Conservation (phyloP, 2,329 filamentous ascomycete genomes). For the Aspergillus fumigatus region DNA sequence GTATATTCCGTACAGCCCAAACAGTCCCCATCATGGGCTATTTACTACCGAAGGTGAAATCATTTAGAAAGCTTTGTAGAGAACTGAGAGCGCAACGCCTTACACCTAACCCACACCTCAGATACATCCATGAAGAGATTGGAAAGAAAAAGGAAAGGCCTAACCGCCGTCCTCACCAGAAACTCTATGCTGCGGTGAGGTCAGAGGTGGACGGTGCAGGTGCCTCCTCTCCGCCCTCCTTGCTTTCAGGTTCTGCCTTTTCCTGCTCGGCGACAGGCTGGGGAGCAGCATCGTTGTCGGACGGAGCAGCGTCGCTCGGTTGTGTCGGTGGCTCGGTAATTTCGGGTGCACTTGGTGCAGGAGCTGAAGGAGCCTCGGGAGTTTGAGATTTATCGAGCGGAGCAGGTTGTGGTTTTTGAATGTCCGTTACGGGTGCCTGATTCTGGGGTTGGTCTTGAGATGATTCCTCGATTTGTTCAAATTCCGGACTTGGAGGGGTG, state of each 20-base stretch:
- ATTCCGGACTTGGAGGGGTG: neutral
- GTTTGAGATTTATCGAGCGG: neutral
- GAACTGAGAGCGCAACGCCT: neutral
- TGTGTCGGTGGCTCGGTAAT: neutral
- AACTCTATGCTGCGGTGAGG: neutral
- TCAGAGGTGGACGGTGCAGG: neutral
- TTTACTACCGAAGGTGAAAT: neutral
- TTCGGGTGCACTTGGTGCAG: neutral
- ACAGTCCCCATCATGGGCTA: neutral
- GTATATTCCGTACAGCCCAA: neutral
- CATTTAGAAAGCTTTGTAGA: neutral
- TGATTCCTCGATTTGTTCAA: neutral
- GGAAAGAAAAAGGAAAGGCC: neutral
- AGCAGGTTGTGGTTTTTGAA: constrained; percentile 1
- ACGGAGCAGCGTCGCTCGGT: neutral
- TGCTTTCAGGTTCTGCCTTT: neutral
- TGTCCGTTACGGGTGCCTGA: neutral
- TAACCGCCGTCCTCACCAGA: neutral
- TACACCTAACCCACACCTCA: neutral
- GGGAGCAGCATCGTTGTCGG: neutral
- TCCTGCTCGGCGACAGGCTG: neutral
- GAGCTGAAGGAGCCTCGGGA: neutral
- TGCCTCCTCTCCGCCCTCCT: neutral
- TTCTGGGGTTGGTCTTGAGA: neutral
- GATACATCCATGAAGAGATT: neutral